These are phyloP conservation scores for Suillus plorans DNA, from an alignment of 768 basidiomycete species.

Conservation along the genomic window DNA sequence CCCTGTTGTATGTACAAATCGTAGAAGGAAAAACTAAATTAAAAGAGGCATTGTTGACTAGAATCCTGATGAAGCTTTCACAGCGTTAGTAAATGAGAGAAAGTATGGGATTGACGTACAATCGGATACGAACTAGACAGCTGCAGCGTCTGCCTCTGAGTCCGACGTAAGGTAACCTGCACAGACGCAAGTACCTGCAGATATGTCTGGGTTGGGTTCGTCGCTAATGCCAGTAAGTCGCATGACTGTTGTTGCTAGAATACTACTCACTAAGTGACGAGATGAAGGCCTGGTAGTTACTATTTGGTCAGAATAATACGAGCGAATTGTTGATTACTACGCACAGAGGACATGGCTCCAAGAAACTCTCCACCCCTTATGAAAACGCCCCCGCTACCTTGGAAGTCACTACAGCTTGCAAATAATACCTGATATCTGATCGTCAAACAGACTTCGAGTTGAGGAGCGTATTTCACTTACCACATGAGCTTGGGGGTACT, in stretches of 20 bases:
- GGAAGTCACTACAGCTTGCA: not conserved
- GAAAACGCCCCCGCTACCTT: not conserved
- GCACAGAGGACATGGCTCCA: conserved; percentile 4
- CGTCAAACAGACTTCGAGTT: not conserved
- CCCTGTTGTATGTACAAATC: not conserved
- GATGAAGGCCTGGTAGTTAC: not conserved
- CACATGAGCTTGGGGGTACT: not conserved
- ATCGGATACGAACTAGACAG: not conserved
- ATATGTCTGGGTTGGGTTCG: not conserved
- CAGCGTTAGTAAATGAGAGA: not conserved
- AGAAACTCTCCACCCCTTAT: conserved; percentile 3
- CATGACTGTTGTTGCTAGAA: not conserved
- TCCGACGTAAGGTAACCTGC: not conserved
- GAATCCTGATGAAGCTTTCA: not conserved
- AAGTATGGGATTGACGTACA: not conserved
- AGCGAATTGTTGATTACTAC: not conserved
- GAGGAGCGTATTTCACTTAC: not conserved
- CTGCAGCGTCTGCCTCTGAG: conserved; percentile 2
- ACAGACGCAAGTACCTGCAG: conserved; percentile 1
- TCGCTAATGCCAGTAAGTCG: conserved; percentile 2
- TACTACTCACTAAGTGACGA: not conserved
- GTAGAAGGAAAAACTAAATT: not conserved
- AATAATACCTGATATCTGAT: not conserved
- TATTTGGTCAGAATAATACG: not conserved
- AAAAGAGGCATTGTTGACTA: not conserved